Percentiles rank a stretch among this genome's conserved stretches.
phyloP scores from a whole-genome alignment of 2,329 filamentous ascomycete genomes.

The Cladosporium oxysporum region DNA sequence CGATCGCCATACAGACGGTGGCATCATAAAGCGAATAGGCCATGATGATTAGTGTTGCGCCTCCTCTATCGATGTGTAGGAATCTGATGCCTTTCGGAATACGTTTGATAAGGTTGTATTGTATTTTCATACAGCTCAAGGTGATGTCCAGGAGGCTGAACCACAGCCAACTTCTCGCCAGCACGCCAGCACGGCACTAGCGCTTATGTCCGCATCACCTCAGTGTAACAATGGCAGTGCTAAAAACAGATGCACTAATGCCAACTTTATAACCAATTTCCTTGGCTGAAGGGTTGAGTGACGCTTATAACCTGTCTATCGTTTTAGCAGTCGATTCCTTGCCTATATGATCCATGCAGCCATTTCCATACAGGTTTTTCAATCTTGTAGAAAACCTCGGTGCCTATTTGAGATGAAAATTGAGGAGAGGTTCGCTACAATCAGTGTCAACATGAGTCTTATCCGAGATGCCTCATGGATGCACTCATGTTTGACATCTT shows the following conservation, averaged over 20 bases:
- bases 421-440: too few species aligned
- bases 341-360: neutral
- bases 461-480: too few species aligned
- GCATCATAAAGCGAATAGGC: slow-evolving; percentile 19
- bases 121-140: neutral
- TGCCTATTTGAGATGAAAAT: too few species aligned
- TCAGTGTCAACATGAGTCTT: too few species aligned
- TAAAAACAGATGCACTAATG: neutral
- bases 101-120: neutral
- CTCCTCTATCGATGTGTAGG: neutral
- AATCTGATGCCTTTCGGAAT: neutral
- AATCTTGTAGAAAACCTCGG: too few species aligned
- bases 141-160: neutral
- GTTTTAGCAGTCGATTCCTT: neutral
- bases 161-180: neutral
- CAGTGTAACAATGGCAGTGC: neutral
- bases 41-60: neutral
- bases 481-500: too few species aligned
- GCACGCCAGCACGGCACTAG: neutral
- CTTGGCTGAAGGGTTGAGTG: neutral
- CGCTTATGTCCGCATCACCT: neutral
- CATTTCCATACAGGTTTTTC: neutral
- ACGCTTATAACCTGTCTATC: neutral
- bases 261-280: neutral
- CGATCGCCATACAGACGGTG: slow-evolving; percentile 16